Conservation (phyloP, 257 asterid genomes). For the Striga asiatica region DNA sequence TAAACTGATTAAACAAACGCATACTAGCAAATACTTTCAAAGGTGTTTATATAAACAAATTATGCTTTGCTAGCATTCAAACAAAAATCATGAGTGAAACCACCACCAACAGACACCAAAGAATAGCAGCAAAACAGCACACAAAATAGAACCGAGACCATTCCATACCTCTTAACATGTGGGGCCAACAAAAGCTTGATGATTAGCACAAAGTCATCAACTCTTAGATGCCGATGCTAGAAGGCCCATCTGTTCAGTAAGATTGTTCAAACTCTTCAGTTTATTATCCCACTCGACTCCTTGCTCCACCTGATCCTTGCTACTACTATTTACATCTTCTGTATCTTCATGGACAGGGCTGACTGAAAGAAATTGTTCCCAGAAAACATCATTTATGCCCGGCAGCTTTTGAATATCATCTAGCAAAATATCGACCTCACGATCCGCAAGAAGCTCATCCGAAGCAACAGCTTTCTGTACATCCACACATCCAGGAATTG, state of each 20-base stretch:
- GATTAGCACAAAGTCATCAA: slow-evolving; percentile 16
- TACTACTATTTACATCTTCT: slow-evolving; percentile 33
- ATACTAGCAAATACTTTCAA: too few relatives aligned
- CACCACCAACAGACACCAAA: neutral
- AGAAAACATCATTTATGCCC: slow-evolving; percentile 57
- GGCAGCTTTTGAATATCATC: slow-evolving; percentile 53
- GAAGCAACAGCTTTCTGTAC: too few relatives aligned
- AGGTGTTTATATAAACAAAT: too few relatives aligned
- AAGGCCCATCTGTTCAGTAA: slow-evolving; percentile 65
- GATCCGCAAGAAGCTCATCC: slow-evolving; percentile 33
- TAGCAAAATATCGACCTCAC: slow-evolving; percentile 34
- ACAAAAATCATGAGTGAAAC: too few relatives aligned
- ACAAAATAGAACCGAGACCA: neutral
- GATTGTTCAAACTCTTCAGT: slow-evolving; percentile 34
- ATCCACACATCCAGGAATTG: slow-evolving; percentile 34
- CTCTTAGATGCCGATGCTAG: slow-evolving; percentile 40
- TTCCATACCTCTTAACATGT: slow-evolving; percentile 14
- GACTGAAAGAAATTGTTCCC: slow-evolving; percentile 74
- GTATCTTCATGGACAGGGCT: slow-evolving; percentile 40
- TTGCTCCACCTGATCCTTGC: slow-evolving; percentile 15
- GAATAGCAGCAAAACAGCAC: neutral
- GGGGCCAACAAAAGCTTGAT: neutral
- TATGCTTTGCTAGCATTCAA: too few relatives aligned
- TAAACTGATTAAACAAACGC: neutral
- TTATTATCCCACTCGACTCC: slow-evolving; percentile 47